Evolutionary conservation across 2,329 filamentous ascomycete genomes (phyloP), one percentile per base, ranked within the genome.

Genomic region (Colletotrichum tropicicola): DNA sequence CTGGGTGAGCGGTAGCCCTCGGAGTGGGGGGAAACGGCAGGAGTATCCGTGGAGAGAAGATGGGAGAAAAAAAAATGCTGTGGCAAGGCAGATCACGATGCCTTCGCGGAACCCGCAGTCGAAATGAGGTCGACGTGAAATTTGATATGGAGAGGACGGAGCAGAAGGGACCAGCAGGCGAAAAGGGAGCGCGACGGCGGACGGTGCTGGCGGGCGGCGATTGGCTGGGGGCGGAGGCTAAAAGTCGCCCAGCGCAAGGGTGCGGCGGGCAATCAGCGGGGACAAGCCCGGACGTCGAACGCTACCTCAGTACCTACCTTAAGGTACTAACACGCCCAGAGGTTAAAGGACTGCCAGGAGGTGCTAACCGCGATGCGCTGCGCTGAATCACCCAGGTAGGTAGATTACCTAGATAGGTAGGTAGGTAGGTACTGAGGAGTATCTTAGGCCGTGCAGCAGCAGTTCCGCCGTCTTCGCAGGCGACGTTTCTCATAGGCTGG

Each of bases 61-160:
- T 39, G 32, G 54, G 58, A 23, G 44, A 35, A 35, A 28, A 12
- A 23, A 19, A 52, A 37, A 39, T n/a, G n/a, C n/a, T n/a, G n/a
- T n/a, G n/a, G n/a, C n/a, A n/a, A n/a, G n/a, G n/a, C 43, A 44
- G 25, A 56, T 51, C 49, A 45, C 51, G 44, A 52, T 56, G 62
- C 57, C 49, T 44, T 55, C 21, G 49, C 23, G 23, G 57, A 53
- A 51, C 35, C 51, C 44, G 25, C 51, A 51, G n/a, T 48, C 57
- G 35, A 56, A 41, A 41, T 51, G 49, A 65, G 43, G 41, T 27
- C 25, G 57, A 45, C n/a, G 51, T 62, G 49, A 62, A 62, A 62
- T 62, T 62, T 65, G 51, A 51, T 62, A 65, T 51, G 49, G 51
- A 51, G 51, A 19, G 44, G 28, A 61, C 28, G 61, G 57, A 60